phyloP scores from a whole-genome alignment of 139 green algal genomes.

The Chlorokybus atmophyticus region DNA sequence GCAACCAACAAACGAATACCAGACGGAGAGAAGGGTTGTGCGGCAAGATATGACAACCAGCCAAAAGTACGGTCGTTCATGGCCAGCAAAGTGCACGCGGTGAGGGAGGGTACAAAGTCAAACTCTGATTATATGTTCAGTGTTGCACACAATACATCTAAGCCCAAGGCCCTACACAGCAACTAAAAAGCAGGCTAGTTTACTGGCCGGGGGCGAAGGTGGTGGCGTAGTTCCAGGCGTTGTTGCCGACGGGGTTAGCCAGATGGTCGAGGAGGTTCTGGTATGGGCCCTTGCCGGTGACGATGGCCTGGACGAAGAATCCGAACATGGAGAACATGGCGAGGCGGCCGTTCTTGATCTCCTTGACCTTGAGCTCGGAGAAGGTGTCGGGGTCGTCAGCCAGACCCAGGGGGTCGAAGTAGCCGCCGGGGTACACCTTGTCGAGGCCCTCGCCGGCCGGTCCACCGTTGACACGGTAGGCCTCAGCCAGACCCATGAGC shows the following conservation, averaged over 20 bases:
- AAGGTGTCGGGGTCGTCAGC: constrained; percentile 86
- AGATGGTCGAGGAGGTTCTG: constrained; percentile 84
- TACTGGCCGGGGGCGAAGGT: constrained; percentile 17
- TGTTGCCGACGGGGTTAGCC: constrained; percentile 64
- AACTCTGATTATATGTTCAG: too few relatives aligned
- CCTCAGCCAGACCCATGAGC: constrained; percentile 43
- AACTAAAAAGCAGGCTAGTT: too few relatives aligned
- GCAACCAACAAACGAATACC: too few relatives aligned
- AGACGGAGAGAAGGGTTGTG: too few relatives aligned
- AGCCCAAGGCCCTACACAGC: too few relatives aligned
- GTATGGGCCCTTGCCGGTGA: constrained; percentile 72
- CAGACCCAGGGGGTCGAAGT: constrained; percentile 81
- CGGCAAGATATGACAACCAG: too few relatives aligned
- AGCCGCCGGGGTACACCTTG: constrained; percentile 48
- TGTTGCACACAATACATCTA: too few relatives aligned
- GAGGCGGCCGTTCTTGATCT: constrained; percentile 92
- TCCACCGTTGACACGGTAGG: constrained; percentile 36
- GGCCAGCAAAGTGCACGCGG: too few relatives aligned
- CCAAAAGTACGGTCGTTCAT: too few relatives aligned
- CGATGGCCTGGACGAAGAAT: constrained; percentile 50
- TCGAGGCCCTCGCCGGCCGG: constrained; percentile 43
- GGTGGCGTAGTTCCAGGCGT: constrained; percentile 76
- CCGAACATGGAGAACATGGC: constrained; percentile 74
- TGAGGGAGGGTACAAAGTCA: too few relatives aligned
- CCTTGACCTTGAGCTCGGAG: constrained; percentile 78